Evolutionary conservation across 148 eudicot species (phyloP).

Genomic region (Silene conica): DNA sequence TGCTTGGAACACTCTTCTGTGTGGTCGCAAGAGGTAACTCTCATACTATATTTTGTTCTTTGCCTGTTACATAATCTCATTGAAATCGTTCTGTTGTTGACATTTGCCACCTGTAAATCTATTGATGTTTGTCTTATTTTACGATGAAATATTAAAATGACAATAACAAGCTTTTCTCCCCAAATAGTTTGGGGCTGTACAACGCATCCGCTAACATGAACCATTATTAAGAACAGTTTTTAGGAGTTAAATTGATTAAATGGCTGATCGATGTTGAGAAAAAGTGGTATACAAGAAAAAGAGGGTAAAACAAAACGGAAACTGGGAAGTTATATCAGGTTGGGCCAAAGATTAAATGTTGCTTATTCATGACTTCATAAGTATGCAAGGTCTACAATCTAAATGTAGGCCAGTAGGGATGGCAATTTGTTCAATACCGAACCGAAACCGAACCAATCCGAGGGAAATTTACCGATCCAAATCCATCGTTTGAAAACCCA

Average conservation of each 20-base stretch:
- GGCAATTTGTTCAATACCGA: no score
- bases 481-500: no score
- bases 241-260: no score
- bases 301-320: not conserved
- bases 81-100: not conserved
- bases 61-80: slow-evolving; percentile 7
- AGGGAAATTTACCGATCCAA: no score
- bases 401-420: no score
- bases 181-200: not conserved
- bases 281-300: not conserved
- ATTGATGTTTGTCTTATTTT: no score
- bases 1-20: slow-evolving; percentile 92
- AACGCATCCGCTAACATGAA: not conserved
- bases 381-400: no score
- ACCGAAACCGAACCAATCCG: no score
- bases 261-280: no score
- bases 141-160: no score
- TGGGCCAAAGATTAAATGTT: no score
- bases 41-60: not conserved
- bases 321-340: not conserved
- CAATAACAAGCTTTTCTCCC: not conserved
- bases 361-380: not conserved
- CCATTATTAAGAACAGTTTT: not conserved
- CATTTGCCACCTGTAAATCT: not conserved
- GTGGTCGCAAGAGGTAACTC: slow-evolving; percentile 82